Evolutionary conservation across 768 basidiomycete species (phyloP).

Genomic region (Clitopilus hobsonii): DNA sequence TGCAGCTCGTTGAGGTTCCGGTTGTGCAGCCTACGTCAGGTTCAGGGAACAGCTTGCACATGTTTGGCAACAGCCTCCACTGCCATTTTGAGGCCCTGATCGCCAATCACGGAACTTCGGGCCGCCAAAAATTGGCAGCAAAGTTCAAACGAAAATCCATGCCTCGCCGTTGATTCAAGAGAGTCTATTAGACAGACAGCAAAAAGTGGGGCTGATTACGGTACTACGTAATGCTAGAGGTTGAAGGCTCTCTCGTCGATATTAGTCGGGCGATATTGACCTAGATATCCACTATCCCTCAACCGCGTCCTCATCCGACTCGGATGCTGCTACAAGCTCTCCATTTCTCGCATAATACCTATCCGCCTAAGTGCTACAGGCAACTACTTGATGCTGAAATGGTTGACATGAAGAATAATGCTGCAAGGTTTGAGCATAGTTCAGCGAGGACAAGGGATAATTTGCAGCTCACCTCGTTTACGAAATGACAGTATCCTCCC

Average conservation of each 20-base stretch:
- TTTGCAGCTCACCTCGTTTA: slow-evolving; percentile 6
- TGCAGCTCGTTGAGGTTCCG: background rate
- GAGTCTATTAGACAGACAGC: too few species aligned
- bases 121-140: background rate
- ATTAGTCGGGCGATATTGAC: too few species aligned
- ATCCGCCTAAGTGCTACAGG: background rate
- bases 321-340: too few species aligned
- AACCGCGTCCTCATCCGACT: too few species aligned
- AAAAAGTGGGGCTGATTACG: too few species aligned
- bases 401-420: slow-evolving; percentile 10
- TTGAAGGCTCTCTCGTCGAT: too few species aligned
- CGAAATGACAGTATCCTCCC: slow-evolving; percentile 5
- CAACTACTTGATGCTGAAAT: background rate
- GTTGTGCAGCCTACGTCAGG: background rate
- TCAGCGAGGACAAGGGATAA: background rate
- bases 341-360: too few species aligned
- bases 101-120: background rate
- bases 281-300: too few species aligned
- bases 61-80: background rate
- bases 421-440: background rate
- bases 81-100: background rate
- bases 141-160: background rate
- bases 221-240: too few species aligned
- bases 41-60: background rate
- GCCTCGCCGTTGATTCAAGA: background rate